Conservation (phyloP, 2,329 filamentous ascomycete genomes). For the Nothopassalora personata region DNA sequence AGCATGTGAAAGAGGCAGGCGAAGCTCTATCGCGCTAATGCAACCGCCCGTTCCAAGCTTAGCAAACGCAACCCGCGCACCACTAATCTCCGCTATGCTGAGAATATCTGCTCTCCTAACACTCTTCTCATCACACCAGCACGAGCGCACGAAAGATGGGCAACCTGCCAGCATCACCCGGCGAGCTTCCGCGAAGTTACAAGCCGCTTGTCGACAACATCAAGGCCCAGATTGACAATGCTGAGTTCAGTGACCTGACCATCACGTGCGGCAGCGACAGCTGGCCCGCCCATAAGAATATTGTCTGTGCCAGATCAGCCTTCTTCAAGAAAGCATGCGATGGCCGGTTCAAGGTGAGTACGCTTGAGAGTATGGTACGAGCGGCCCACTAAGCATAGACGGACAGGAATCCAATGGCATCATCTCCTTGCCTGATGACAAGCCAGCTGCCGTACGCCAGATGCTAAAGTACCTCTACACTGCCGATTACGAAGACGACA, state of each 20-base stretch:
- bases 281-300: conserved; percentile 21
- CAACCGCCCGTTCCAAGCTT: no score
- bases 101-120: no score
- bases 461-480: conserved; percentile 9
- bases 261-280: conserved; percentile 18
- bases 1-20: no score
- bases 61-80: no score
- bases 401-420: background rate
- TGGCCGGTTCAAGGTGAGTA: conserved; percentile 16
- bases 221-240: background rate
- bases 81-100: no score
- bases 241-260: conserved; percentile 19
- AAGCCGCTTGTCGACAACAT: background rate
- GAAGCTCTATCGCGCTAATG: no score
- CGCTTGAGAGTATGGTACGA: no score
- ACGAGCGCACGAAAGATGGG: no score
- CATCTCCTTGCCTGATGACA: conserved; percentile 6
- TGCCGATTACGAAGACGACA: conserved; percentile 1
- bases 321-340: conserved; percentile 21
- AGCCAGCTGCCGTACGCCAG: conserved; percentile 2
- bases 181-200: background rate
- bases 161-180: background rate
- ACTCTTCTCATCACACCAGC: no score
- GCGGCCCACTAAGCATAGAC: no score
- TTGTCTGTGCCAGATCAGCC: conserved; percentile 21